Base-by-base conservation (phyloP, 179 eudicot genomes). In the Sideroxylon spinosum region DNA sequence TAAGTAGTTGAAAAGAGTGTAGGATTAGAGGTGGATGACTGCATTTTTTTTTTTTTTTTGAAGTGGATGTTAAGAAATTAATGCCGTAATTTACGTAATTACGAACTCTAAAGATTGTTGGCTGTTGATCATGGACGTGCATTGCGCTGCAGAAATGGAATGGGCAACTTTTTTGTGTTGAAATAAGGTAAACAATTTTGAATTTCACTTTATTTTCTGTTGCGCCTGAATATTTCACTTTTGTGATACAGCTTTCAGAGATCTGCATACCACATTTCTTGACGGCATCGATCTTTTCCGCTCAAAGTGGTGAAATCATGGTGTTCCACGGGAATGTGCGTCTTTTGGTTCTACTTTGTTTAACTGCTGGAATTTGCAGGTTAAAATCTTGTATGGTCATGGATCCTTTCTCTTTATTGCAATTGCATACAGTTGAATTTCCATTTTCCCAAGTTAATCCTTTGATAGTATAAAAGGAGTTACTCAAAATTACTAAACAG, bases 281-380 rank as follows among this genome's bases (percentile, higher is more conserved):
- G 91, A 96, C 98, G 70, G 99, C 98, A 50, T 93, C 99, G 68
- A 92, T 96, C 72, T 96, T 96, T 86, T 89, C 99, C 13, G 96
- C 98, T 19, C 98, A 96, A 82, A 90, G 93, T 85, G 91, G 92
- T 81, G 75, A 90, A 48, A 81, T 85, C 23, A 56, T 69, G 37
- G 82, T 88, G 66, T 96, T 93, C 83, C 95, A 86, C 72, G 83
- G 84, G 79, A 95, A 96, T 84, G 90, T 93, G 85, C 81, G 84
- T 74, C 89, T 92, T 65, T 82, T 96, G 84, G 72, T 86, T 79
- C 65, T 87, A 50, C 83, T 93, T 78, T 92, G 97, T 80, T 75
- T 90, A 79, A 86, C 85, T 77, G 89, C 99, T 2, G 99, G 92
- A 88, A 93, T 96, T 78, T 93, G 97, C 99, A 96, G 99, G 99